phyloP scores from a whole-genome alignment of 495 filamentous ascomycete species.

The Lineolata rhizophorae region DNA sequence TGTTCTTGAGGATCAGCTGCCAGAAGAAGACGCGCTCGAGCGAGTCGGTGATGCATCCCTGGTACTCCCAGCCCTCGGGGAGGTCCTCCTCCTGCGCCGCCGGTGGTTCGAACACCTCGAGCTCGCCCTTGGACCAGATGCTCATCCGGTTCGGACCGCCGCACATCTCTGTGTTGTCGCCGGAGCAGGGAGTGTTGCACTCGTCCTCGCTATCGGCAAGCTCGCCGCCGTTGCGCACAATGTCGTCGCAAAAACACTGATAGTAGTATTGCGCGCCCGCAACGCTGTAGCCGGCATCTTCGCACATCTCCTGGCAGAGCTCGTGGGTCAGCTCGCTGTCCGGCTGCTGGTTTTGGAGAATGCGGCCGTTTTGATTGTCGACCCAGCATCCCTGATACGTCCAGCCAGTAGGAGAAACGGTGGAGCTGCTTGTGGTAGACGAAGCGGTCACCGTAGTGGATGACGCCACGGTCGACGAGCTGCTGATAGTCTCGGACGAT shows the following conservation, averaged over 20 bases:
- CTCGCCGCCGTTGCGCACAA: conserved; percentile 9
- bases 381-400: conserved; percentile 5
- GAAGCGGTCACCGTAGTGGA: neutral
- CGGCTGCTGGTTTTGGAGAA: conserved; percentile 2
- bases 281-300: conserved; percentile 7
- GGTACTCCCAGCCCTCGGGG: conserved; percentile 21
- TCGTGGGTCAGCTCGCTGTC: conserved; percentile 2
- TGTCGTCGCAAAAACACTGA: conserved; percentile 20
- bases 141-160: conserved; percentile 13
- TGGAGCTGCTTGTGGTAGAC: neutral
- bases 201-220: conserved; percentile 6
- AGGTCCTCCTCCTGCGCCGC: conserved; percentile 16
- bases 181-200: conserved; percentile 16
- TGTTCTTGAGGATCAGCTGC: conserved; percentile 15
- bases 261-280: conserved; percentile 9
- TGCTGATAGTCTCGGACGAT: too few species aligned
- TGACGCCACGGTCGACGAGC: too few species aligned
- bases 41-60: conserved; percentile 18
- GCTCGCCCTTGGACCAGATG: conserved; percentile 15
- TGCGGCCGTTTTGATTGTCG: conserved; percentile 2
- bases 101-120: conserved; percentile 14
- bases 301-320: conserved; percentile 4
- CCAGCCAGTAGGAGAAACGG: conserved; percentile 2
- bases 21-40: conserved; percentile 11
- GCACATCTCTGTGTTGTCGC: conserved; percentile 19